Evolutionary conservation across 73 alveolate genomes (phyloP).

Genomic region (Symbiodinium natans): DNA sequence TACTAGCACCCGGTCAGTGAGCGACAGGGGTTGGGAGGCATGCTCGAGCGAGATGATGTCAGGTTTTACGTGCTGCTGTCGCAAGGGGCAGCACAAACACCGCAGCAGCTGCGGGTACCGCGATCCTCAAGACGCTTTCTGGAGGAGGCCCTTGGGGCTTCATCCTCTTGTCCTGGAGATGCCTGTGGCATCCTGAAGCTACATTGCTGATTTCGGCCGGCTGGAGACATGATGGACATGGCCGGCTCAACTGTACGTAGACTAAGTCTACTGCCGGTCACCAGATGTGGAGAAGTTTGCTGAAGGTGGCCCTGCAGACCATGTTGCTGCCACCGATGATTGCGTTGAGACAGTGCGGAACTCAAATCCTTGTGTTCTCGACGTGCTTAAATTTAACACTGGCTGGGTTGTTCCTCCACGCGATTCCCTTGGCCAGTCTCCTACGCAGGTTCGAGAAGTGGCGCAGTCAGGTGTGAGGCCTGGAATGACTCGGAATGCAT

Average conservation of each 20-base stretch:
- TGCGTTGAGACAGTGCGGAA: constrained; percentile 23
- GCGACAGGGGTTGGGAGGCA: too few species aligned
- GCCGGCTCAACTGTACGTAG: background rate
- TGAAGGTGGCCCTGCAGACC: constrained; percentile 40
- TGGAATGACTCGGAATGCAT: background rate
- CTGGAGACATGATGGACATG: background rate
- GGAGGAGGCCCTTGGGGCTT: constrained; percentile 11
- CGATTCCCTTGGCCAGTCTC: background rate
- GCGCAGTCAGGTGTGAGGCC: constrained; percentile 83
- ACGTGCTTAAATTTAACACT: too few species aligned
- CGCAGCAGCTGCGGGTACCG: constrained; percentile 84
- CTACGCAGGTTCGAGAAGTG: constrained; percentile 34
- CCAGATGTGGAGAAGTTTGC: background rate
- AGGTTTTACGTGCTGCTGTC: constrained; percentile 56
- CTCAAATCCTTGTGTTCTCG: background rate
- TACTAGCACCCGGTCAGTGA: too few species aligned
- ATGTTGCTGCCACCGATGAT: constrained; percentile 70
- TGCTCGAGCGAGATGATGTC: background rate
- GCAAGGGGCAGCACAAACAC: constrained; percentile 61
- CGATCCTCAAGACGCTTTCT: constrained; percentile 29
- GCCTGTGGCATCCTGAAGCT: background rate
- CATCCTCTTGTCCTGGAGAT: background rate
- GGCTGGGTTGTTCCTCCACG: background rate
- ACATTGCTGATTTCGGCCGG: background rate
- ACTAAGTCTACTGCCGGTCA: too few species aligned